phyloP scores from a whole-genome alignment of 2,329 filamentous ascomycete species.

The Aspergillus costaricaensis region DNA sequence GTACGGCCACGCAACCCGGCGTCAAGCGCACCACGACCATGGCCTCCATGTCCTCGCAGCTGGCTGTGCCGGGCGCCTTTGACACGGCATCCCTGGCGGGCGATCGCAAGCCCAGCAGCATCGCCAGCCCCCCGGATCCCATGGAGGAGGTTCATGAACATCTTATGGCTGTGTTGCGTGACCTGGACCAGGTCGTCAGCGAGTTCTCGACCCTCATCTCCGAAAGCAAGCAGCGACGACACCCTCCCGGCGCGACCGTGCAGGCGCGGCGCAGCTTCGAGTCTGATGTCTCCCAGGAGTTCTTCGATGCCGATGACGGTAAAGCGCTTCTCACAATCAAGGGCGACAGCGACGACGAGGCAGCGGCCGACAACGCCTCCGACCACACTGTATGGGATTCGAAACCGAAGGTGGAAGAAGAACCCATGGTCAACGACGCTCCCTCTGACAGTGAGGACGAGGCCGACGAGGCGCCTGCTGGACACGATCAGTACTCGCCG shows the following conservation, averaged over 20 bases:
- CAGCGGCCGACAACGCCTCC: conserved; percentile 43
- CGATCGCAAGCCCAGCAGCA: conserved; percentile 37
- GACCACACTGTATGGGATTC: conserved; percentile 52
- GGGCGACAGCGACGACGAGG: conserved; percentile 69
- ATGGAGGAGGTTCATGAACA: conserved; percentile 76
- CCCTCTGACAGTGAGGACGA: conserved; percentile 65
- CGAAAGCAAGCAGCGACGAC: conserved; percentile 76
- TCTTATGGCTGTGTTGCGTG: conserved; percentile 77
- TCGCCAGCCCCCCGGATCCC: conserved; percentile 46
- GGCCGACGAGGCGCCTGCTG: conserved; percentile 43
- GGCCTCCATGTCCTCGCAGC: conserved; percentile 52
- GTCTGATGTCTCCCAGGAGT: conserved; percentile 80
- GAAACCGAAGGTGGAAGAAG: conserved; percentile 48
- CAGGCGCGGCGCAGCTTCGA: conserved; percentile 71
- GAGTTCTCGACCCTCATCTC: conserved; percentile 78
- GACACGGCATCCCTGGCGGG: conserved; percentile 30
- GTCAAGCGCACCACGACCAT: conserved; percentile 50
- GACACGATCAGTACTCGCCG: conserved; percentile 44
- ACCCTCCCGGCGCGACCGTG: conserved; percentile 56
- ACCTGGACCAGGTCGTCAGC: conserved; percentile 78
- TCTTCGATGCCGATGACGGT: conserved; percentile 84
- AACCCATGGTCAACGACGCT: conserved; percentile 56
- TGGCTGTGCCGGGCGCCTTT: conserved; percentile 45
- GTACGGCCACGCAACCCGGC: conserved; percentile 44
- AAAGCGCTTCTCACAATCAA: conserved; percentile 70